Conservation (phyloP, 179 eudicot genomes). For the Actinidia arguta region DNA sequence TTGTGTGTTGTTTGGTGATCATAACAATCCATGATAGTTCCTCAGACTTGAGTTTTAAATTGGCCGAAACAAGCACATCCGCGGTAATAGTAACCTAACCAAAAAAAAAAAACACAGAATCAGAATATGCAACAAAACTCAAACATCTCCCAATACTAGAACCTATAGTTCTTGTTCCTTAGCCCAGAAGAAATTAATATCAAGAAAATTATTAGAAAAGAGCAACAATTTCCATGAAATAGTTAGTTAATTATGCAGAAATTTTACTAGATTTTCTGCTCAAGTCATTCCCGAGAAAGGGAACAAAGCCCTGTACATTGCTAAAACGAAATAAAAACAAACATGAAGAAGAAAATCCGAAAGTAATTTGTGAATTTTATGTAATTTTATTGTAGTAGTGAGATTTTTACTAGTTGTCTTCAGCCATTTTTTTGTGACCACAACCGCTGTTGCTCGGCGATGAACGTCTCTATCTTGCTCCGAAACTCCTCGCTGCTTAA, state of each 20-base stretch:
- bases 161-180: not conserved
- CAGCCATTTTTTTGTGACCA: conserved; percentile 44
- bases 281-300: too few relatives aligned
- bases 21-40: not conserved
- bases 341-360: too few relatives aligned
- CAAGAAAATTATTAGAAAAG: not conserved
- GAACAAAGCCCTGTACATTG: too few relatives aligned
- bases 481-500: conserved; percentile 73
- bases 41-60: not conserved
- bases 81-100: not conserved
- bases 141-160: not conserved
- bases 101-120: not conserved
- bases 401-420: not conserved
- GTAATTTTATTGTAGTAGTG: too few relatives aligned
- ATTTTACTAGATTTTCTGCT: too few relatives aligned
- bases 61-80: not conserved
- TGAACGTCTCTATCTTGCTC: conserved; percentile 59
- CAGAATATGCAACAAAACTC: not conserved
- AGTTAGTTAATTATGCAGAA: too few relatives aligned
- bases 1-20: not conserved
- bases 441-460: conserved; percentile 45
- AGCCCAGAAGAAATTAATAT: not conserved
- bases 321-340: too few relatives aligned
- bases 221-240: too few relatives aligned
- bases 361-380: too few relatives aligned